A percentile compares a stretch with the other conserved stretches of the same genome.
Evolutionary conservation across 306 rosid genomes (phyloP).

Genomic region (Abrus pulchellus): DNA sequence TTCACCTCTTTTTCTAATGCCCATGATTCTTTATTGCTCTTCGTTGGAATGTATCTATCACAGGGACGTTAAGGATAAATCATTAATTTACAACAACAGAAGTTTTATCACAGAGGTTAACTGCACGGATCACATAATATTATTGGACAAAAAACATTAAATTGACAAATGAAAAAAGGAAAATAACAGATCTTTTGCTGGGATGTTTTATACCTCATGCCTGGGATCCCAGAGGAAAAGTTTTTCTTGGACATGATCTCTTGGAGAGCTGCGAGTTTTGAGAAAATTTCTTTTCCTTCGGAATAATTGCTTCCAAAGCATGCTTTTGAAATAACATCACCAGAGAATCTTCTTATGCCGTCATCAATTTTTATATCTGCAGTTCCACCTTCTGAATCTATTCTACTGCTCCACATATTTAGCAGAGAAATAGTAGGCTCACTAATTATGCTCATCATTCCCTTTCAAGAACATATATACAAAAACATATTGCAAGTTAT

Average conservation of each 20-base stretch:
- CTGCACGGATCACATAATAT: no score
- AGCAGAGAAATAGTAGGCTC: conserved; percentile 39
- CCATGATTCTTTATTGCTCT: conserved; percentile 63
- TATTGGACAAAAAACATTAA: no score
- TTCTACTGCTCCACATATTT: conserved; percentile 34
- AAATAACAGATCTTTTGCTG: neutral
- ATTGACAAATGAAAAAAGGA: neutral
- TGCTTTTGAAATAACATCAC: conserved; percentile 54
- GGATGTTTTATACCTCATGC: conserved; percentile 36
- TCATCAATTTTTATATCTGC: conserved; percentile 49
- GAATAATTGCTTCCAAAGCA: conserved; percentile 55
- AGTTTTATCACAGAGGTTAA: no score
- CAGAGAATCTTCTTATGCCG: conserved; percentile 44
- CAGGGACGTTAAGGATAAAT: no score
- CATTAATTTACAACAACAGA: no score
- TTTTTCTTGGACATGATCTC: conserved; percentile 35
- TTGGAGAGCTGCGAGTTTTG: conserved; percentile 30
- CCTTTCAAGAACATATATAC: conserved; percentile 5
- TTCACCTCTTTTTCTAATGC: conserved; percentile 58
- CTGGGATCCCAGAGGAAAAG: conserved; percentile 29
- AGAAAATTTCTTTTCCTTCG: conserved; percentile 32
- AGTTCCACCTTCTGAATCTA: conserved; percentile 40
- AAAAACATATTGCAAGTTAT: conserved; percentile 12
- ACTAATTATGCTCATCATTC: conserved; percentile 45
- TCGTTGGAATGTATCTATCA: conserved; percentile 58